phyloP scores from a whole-genome alignment of 106 monocot genomes.

The Allium fistulosum region DNA sequence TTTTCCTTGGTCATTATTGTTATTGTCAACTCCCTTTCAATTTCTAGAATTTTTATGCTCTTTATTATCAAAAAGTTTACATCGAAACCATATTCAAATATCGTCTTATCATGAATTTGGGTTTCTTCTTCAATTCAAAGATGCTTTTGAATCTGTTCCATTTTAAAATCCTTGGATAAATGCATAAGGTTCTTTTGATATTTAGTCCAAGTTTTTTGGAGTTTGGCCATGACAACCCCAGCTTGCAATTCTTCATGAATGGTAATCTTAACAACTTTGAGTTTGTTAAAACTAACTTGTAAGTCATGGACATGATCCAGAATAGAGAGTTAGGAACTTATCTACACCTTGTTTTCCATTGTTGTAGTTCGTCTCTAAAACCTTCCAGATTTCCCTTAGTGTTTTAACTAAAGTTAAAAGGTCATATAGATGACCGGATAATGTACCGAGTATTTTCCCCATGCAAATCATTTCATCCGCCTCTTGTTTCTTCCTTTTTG shows the following conservation, averaged over 20 bases:
- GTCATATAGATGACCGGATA: slow-evolving; percentile 6
- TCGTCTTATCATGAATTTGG: neutral
- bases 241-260: slow-evolving; percentile 8
- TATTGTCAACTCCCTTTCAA: neutral
- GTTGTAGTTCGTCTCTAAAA: slow-evolving; percentile 3
- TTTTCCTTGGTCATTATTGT: neutral
- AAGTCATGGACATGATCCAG: slow-evolving; percentile 12
- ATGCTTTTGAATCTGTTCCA: slow-evolving; percentile 2
- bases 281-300: slow-evolving; percentile 1
- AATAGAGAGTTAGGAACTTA: slow-evolving; percentile 4
- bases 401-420: neutral
- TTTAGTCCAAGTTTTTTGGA: slow-evolving; percentile 8
- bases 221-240: slow-evolving; percentile 10
- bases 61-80: neutral
- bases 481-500: neutral
- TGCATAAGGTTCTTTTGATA: slow-evolving; percentile 10
- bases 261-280: slow-evolving; percentile 4
- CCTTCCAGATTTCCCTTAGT: slow-evolving; percentile 8
- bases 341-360: neutral
- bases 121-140: slow-evolving; percentile 6
- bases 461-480: slow-evolving; percentile 6
- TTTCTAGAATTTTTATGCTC: neutral
- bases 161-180: neutral
- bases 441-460: slow-evolving; percentile 7
- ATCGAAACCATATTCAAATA: neutral